Conservation (phyloP, 208 protist species). For the Leishmania lainsoni region DNA sequence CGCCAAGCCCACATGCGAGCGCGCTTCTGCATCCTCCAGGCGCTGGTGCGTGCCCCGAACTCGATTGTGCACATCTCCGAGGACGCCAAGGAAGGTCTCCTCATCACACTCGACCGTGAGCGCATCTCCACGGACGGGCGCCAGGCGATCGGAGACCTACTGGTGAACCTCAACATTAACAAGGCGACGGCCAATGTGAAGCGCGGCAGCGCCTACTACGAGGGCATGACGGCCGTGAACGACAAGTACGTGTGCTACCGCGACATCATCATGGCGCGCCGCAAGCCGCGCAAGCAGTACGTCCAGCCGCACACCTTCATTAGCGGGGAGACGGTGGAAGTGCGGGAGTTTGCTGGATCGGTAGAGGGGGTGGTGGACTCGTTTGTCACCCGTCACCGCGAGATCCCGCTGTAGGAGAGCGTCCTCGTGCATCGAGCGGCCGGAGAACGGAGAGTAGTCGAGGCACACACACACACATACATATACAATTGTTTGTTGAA, state of each 20-base stretch:
- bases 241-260: slow-evolving; percentile 70
- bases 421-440: not conserved
- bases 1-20: slow-evolving; percentile 93
- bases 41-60: slow-evolving; percentile 59
- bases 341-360: slow-evolving; percentile 59
- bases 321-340: slow-evolving; percentile 45
- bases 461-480: not conserved
- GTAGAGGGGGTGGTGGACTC: slow-evolving; percentile 57
- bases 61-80: slow-evolving; percentile 59
- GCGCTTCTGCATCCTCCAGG: slow-evolving; percentile 87
- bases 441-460: not conserved
- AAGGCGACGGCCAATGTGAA: slow-evolving; percentile 79
- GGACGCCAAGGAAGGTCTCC: slow-evolving; percentile 57
- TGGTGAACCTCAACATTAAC: slow-evolving; percentile 73
- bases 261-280: slow-evolving; percentile 66
- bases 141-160: slow-evolving; percentile 71
- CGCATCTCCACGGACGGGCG: slow-evolving; percentile 84
- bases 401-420: slow-evolving; percentile 48
- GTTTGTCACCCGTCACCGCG: slow-evolving; percentile 59
- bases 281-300: slow-evolving; percentile 91
- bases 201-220: slow-evolving; percentile 61
- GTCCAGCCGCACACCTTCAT: slow-evolving; percentile 79
- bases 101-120: slow-evolving; percentile 65
- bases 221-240: slow-evolving; percentile 59
- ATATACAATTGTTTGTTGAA: not conserved